phyloP scores from a whole-genome alignment of 495 filamentous ascomycete genomes.

The Beverwykella pulmonaria region DNA sequence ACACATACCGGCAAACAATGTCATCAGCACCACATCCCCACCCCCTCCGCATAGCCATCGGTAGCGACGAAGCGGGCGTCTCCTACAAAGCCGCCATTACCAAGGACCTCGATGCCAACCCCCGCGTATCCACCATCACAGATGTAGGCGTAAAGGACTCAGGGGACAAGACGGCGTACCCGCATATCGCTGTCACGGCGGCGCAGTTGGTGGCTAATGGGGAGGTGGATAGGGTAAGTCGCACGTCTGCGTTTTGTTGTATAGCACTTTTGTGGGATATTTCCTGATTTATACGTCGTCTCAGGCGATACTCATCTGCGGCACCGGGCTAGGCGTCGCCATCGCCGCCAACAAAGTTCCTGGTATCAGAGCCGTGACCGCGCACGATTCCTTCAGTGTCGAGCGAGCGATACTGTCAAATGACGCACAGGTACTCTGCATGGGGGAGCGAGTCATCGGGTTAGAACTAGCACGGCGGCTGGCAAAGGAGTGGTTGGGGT shows the following conservation, averaged over 20 bases:
- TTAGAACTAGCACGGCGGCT: conserved; percentile 76
- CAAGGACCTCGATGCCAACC: conserved; percentile 65
- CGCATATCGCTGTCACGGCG: conserved; percentile 74
- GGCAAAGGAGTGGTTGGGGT: conserved; percentile 79
- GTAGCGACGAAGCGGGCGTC: conserved; percentile 72
- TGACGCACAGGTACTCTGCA: conserved; percentile 85
- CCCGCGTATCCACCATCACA: conserved; percentile 66
- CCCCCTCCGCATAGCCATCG: conserved; percentile 15
- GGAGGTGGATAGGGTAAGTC: too few species aligned
- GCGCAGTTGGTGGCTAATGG: too few species aligned
- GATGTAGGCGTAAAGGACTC: conserved; percentile 69
- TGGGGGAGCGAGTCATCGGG: conserved; percentile 83
- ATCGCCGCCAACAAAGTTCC: conserved; percentile 87
- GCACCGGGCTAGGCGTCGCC: conserved; percentile 82
- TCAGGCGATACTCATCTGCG: conserved; percentile 80
- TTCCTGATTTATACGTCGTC: too few species aligned
- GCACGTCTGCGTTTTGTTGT: too few species aligned
- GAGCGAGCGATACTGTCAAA: conserved; percentile 82
- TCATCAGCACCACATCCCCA: background rate
- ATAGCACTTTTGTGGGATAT: too few species aligned
- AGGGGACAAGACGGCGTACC: conserved; percentile 80
- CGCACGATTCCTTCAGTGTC: conserved; percentile 82
- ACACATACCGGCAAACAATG: background rate
- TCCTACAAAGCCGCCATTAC: conserved; percentile 80
- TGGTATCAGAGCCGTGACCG: conserved; percentile 81